These are phyloP conservation scores for Diaporthe capsici DNA, from an alignment of 2,329 filamentous ascomycete species.

Conservation along the genomic window DNA sequence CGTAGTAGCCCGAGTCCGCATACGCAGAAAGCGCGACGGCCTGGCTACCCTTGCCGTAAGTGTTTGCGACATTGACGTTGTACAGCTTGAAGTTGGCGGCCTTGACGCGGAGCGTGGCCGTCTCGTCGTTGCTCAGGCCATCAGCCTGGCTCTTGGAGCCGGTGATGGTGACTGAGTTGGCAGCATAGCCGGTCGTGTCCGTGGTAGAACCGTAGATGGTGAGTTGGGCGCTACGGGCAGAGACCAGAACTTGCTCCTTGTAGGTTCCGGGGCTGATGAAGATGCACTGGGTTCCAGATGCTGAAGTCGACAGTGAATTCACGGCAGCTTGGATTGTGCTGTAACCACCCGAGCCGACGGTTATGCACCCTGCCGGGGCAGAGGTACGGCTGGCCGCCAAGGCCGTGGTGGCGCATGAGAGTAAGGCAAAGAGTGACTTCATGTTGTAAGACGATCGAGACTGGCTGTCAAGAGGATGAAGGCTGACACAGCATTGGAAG, in stretches of 20 bases:
- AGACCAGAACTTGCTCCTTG: constrained; percentile 71
- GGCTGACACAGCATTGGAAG: background rate
- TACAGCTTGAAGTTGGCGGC: constrained; percentile 70
- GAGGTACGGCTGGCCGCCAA: constrained; percentile 53
- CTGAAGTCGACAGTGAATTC: constrained; percentile 67
- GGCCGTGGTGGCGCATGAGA: constrained; percentile 36
- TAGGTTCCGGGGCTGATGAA: constrained; percentile 75
- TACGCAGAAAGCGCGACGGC: constrained; percentile 63
- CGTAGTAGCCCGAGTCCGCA: constrained; percentile 62
- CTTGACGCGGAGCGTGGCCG: constrained; percentile 59
- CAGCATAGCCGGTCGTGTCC: constrained; percentile 64
- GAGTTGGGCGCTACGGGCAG: constrained; percentile 61
- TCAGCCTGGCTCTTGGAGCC: constrained; percentile 61
- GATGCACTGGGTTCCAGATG: constrained; percentile 67
- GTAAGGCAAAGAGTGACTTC: constrained; percentile 36
- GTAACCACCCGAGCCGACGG: constrained; percentile 58
- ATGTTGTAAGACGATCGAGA: constrained; percentile 25
- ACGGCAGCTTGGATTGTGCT: constrained; percentile 69
- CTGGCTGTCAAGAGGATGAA: background rate
- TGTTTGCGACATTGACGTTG: constrained; percentile 69
- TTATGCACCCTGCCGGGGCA: constrained; percentile 64
- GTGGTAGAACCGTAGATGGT: constrained; percentile 69
- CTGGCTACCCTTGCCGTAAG: constrained; percentile 61
- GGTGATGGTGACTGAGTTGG: constrained; percentile 70
- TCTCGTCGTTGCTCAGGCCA: constrained; percentile 66